A percentile compares a stretch with the other conserved stretches of the same genome.
Conservation (phyloP, 2,329 filamentous ascomycete species). For the Fusarium oligoseptatum region DNA sequence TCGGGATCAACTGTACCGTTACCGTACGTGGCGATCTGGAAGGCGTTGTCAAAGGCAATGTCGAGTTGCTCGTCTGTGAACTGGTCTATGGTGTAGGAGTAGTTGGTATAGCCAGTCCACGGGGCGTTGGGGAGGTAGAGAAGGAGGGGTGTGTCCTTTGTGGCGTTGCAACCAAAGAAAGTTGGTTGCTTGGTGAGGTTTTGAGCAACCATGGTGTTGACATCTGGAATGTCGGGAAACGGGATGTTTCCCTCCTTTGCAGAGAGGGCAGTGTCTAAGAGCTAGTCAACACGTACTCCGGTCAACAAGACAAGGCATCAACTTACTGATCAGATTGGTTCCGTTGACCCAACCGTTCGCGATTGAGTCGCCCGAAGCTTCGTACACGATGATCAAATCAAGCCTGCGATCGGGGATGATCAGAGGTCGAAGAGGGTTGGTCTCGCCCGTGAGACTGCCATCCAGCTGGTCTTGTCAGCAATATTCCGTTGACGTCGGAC, state of each 20-base stretch:
- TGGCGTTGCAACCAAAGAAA: conserved; percentile 47
- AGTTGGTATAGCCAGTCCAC: conserved; percentile 47
- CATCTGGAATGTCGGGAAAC: conserved; percentile 46
- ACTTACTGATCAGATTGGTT: conserved; percentile 44
- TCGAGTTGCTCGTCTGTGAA: conserved; percentile 45
- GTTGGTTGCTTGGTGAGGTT: conserved; percentile 46
- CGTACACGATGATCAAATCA: conserved; percentile 50
- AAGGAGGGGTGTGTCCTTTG: conserved; percentile 37
- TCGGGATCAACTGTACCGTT: conserved; percentile 77
- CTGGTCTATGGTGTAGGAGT: conserved; percentile 37
- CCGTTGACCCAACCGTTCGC: conserved; percentile 46
- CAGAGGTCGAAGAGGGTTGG: conserved; percentile 45
- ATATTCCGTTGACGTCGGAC: rapidly evolving
- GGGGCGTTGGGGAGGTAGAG: conserved; percentile 49
- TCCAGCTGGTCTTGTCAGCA: conserved; percentile 41
- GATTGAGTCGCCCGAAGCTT: conserved; percentile 45
- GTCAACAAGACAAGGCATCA: no score
- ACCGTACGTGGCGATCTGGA: conserved; percentile 81
- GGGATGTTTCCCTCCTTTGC: conserved; percentile 44
- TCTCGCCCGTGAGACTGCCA: conserved; percentile 49
- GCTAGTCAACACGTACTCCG: neutral
- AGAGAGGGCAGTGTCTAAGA: conserved; percentile 28
- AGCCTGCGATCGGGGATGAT: conserved; percentile 47
- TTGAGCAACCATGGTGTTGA: conserved; percentile 44
- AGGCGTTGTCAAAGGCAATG: conserved; percentile 71